Percentiles rank a stretch among this genome's conserved stretches.
Conservation (phyloP, 2,329 filamentous ascomycete genomes). For the Chrysosporium queenslandicum region DNA sequence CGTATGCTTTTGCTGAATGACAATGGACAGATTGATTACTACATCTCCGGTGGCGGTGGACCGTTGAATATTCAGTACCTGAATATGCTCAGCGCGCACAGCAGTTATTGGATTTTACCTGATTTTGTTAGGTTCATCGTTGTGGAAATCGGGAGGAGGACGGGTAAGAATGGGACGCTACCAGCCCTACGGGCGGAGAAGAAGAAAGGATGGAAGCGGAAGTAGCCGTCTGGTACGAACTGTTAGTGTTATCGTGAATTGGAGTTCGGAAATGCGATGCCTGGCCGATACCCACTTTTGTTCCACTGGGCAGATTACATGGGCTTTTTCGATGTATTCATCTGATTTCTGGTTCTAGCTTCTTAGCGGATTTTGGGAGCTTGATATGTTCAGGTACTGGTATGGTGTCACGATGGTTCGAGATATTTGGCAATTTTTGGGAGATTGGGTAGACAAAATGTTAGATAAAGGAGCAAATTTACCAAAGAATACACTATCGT, state of each 20-base stretch:
- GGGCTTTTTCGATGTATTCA: background rate
- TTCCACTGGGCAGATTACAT: background rate
- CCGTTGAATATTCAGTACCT: conserved; percentile 90
- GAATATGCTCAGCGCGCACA: conserved; percentile 93
- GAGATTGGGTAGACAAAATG: background rate
- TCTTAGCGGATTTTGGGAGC: background rate
- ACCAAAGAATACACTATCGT: background rate
- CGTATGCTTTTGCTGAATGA: conserved; percentile 84
- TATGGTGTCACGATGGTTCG: too few species aligned
- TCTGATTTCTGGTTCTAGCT: background rate
- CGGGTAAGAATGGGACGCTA: conserved; percentile 53
- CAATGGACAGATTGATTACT: conserved; percentile 92
- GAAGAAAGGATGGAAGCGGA: conserved; percentile 42
- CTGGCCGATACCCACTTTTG: background rate
- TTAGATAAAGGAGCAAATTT: background rate
- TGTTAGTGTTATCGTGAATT: background rate
- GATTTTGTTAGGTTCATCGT: conserved; percentile 90
- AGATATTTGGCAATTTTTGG: too few species aligned
- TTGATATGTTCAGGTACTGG: background rate
- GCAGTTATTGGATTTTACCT: conserved; percentile 78
- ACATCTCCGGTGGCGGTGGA: conserved; percentile 70
- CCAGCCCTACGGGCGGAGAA: conserved; percentile 45
- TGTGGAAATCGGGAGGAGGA: conserved; percentile 68
- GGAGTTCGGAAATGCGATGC: background rate
- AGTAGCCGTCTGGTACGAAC: background rate